phyloP scores from a whole-genome alignment of 306 rosid species.

The Lagenaria siceraria region DNA sequence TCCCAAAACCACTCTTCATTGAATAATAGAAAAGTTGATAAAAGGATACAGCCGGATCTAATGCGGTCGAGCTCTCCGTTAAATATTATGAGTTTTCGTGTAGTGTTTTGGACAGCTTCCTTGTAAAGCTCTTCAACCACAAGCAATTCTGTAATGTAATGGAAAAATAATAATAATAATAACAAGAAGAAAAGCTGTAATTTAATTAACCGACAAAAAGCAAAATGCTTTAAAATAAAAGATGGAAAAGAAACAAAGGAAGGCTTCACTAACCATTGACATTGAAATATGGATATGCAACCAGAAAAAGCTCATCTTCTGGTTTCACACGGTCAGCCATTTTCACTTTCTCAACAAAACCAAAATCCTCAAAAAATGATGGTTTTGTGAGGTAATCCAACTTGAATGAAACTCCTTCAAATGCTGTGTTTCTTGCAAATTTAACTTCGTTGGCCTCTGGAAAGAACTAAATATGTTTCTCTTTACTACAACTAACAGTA shows the following conservation, averaged over 20 bases:
- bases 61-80: slow-evolving; percentile 94
- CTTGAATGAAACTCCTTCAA: slow-evolving; percentile 73
- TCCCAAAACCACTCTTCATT: background rate
- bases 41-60: slow-evolving; percentile 98
- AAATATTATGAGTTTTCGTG: slow-evolving; percentile 69
- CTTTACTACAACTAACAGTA: slow-evolving; percentile 19
- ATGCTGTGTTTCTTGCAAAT: slow-evolving; percentile 68
- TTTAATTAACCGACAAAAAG: background rate
- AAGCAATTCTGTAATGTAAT: slow-evolving; percentile 60
- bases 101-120: slow-evolving; percentile 72
- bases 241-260: slow-evolving; percentile 4
- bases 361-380: slow-evolving; percentile 87
- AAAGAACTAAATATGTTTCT: slow-evolving; percentile 54
- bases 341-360: slow-evolving; percentile 72
- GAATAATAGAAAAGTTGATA: background rate
- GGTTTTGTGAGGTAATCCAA: slow-evolving; percentile 94
- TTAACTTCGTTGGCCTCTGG: slow-evolving; percentile 95
- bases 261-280: slow-evolving; percentile 60
- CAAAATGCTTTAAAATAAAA: background rate
- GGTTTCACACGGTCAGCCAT: slow-evolving; percentile 82
- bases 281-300: slow-evolving; percentile 87
- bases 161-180: background rate
- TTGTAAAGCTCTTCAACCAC: slow-evolving; percentile 92
- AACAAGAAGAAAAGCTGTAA: background rate
- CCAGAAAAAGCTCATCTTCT: slow-evolving; percentile 78